Conservation (phyloP, 257 asterid genomes). For the Anisodus acutangulus region DNA sequence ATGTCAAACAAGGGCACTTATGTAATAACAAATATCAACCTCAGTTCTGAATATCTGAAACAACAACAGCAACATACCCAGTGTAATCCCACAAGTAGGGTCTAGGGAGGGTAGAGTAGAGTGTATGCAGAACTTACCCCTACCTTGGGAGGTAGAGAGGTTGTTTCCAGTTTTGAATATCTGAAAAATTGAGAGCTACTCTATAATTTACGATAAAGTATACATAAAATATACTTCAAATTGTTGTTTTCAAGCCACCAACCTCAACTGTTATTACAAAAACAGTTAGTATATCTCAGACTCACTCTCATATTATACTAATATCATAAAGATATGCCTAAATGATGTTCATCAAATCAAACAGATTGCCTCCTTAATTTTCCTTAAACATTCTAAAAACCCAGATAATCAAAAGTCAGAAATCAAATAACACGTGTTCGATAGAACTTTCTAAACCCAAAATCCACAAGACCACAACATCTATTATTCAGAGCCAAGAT, state of each 20-base stretch:
- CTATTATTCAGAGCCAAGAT: neutral
- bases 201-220: neutral
- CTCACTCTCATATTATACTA: neutral
- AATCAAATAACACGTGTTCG: neutral
- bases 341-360: constrained; percentile 8
- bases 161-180: no score
- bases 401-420: neutral
- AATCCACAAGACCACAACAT: neutral
- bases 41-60: neutral
- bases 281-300: neutral
- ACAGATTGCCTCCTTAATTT: neutral
- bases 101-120: no score
- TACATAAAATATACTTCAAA: neutral
- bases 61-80: neutral
- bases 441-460: neutral
- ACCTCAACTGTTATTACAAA: neutral
- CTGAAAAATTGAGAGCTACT: neutral
- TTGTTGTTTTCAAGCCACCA: constrained; percentile 13
- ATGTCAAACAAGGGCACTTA: neutral
- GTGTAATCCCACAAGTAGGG: no score
- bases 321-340: neutral
- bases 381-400: neutral
- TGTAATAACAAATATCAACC: neutral
- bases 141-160: no score
- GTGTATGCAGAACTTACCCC: no score